phyloP scores from a whole-genome alignment of 768 basidiomycete species.

The Russula sp. region DNA sequence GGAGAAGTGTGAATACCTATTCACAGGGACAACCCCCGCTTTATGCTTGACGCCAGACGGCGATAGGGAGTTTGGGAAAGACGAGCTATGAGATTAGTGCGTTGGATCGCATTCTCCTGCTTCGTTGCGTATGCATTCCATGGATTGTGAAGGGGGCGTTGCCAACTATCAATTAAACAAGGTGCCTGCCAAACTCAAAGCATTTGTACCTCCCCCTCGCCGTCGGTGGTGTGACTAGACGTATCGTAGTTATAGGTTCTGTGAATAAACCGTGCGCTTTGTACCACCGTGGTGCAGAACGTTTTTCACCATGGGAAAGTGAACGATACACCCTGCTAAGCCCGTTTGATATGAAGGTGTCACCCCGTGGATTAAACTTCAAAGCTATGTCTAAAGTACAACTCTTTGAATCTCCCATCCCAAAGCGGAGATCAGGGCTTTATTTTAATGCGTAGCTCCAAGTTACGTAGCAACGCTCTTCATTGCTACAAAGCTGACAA shows the following conservation, averaged over 20 bases:
- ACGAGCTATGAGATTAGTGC: slow-evolving; percentile 29
- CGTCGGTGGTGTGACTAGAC: neutral
- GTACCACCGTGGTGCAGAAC: neutral
- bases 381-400: no score
- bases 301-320: neutral
- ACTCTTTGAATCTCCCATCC: no score
- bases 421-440: neutral
- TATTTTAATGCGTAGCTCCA: neutral
- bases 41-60: slow-evolving; percentile 58
- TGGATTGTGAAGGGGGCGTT: neutral
- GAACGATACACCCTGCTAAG: neutral
- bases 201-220: neutral
- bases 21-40: slow-evolving; percentile 81
- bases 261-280: neutral
- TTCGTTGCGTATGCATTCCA: neutral
- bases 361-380: neutral
- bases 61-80: slow-evolving; percentile 31
- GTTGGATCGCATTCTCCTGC: neutral
- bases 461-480: slow-evolving; percentile 51
- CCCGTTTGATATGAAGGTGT: neutral
- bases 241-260: neutral
- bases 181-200: neutral
- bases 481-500: slow-evolving; percentile 74
- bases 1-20: slow-evolving; percentile 94
- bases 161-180: neutral